Evolutionary conservation across 2,329 filamentous ascomycete genomes (phyloP), one percentile per base, ranked within the genome.

Genomic region (Aureobasidium sp.): DNA sequence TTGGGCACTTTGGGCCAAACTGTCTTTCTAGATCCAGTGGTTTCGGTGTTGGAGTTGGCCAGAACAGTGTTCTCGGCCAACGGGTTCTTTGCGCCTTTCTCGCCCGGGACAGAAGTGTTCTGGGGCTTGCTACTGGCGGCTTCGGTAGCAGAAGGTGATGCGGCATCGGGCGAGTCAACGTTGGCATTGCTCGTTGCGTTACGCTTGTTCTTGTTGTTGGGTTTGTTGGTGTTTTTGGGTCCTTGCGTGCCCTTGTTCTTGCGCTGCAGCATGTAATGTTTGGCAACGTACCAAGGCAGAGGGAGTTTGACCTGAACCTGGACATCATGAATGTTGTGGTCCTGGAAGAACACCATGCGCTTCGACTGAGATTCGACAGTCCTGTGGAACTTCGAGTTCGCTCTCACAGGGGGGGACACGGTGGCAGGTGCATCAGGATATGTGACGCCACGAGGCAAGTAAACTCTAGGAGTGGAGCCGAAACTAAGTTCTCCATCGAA

Each of bases 401-500:
- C 34, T 47, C 42, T 41, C 1, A 27, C 25, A 8, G 41, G 14
- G 8, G 32, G 25, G 13, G 59, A 5, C 9, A 30, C 37, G 11
- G 57, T 32, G 11, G 53, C n/a, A 45, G 55, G 55, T 11, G 61
- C 16, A 4, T 62, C 53, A 21, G 45, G 53, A 61, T 73, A 73
- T 25, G 29, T 45, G 11, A 65, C 60, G 42, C 67, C 65, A 42
- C 66, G 64, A n/a, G 72, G 72, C 13, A 73, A 58, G 16, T 62
- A 63, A 8, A 73, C 66, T 50, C 62, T 73, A 27, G 77, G 78
- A 61, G 74, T 67, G 6, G 78, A 79, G 37, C 78, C 78, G 59
- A 79, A 79, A 64, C 77, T 77, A 36, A 76, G 71, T 62, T 79
- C 77, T 62, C 73, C 70, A 47, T 76, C 74, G 53, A 79, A 76